A percentile compares a stretch with the other conserved stretches of the same genome.
Conservation (phyloP, 805 yeast genomes). For the Metschnikowia peoriensis region DNA sequence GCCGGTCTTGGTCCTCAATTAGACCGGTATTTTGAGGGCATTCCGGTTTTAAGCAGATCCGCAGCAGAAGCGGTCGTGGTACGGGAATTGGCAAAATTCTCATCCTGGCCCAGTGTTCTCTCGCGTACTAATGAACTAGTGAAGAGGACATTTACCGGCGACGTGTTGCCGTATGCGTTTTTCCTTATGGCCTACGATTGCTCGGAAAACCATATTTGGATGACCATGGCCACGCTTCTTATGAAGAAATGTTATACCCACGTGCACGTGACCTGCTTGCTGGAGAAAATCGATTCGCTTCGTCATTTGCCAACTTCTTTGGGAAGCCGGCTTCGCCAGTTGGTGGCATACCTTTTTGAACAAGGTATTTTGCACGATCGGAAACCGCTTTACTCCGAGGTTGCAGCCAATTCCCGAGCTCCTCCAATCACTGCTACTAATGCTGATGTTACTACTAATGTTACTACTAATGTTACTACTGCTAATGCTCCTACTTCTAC, state of each 20-base stretch:
- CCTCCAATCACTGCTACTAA: too few species aligned
- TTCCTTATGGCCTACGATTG: not conserved
- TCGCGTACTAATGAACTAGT: not conserved
- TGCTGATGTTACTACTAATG: too few species aligned
- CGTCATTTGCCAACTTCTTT: not conserved
- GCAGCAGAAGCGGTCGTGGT: not conserved
- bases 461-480: not conserved
- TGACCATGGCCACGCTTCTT: not conserved
- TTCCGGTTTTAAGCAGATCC: not conserved
- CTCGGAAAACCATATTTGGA: not conserved
- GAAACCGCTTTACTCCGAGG: too few species aligned
- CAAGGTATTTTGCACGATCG: not conserved
- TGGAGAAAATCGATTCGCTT: not conserved
- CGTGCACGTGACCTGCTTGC: not conserved
- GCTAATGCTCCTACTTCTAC: too few species aligned
- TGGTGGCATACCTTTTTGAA: not conserved
- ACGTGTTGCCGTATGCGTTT: not conserved
- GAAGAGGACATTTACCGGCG: not conserved
- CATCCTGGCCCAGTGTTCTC: not conserved
- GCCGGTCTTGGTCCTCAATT: slow-evolving; percentile 1
- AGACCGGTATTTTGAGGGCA: not conserved
- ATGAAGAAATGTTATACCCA: not conserved
- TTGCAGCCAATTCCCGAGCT: too few species aligned
- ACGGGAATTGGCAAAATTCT: not conserved
- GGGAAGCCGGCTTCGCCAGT: not conserved